phyloP scores from a whole-genome alignment of 2,329 filamentous ascomycete genomes.

The Hypoxylon sp. region DNA sequence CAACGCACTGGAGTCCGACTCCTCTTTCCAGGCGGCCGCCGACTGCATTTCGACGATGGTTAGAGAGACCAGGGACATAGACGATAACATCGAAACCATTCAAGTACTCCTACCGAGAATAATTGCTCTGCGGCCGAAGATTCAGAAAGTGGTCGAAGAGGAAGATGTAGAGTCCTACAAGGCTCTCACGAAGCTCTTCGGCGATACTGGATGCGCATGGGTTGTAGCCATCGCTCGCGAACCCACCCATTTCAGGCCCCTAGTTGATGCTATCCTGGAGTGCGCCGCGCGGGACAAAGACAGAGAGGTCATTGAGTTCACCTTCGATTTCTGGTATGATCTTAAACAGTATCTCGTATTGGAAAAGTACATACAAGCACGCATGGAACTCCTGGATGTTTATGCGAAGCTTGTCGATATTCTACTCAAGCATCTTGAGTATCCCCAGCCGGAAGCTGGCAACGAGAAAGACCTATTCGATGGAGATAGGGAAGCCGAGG shows the following conservation, averaged over 20 bases:
- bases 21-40: conserved; percentile 87
- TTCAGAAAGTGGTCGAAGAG: conserved; percentile 79
- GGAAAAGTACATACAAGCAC: conserved; percentile 88
- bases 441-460: conserved; percentile 80
- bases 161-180: conserved; percentile 91
- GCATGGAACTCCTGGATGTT: conserved; percentile 81
- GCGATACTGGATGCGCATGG: conserved; percentile 95
- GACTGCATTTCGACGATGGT: conserved; percentile 95
- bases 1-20: conserved; percentile 80
- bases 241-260: conserved; percentile 82
- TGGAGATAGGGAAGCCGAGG: conserved; percentile 94
- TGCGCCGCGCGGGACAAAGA: conserved; percentile 90
- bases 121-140: conserved; percentile 81
- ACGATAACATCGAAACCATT: conserved; percentile 88
- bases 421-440: conserved; percentile 91
- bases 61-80: conserved; percentile 91
- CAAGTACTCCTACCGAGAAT: conserved; percentile 86
- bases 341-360: conserved; percentile 95
- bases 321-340: conserved; percentile 98
- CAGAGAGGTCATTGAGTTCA: conserved; percentile 91
- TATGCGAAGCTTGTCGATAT: conserved; percentile 94
- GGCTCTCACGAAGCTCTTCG: conserved; percentile 89
- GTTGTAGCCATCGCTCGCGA: conserved; percentile 90
- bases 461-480: conserved; percentile 91
- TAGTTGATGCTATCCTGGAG: conserved; percentile 94